Evolutionary conservation across 1,139 yeast genomes (phyloP).

Genomic region (Yamadazyma taylorii): DNA sequence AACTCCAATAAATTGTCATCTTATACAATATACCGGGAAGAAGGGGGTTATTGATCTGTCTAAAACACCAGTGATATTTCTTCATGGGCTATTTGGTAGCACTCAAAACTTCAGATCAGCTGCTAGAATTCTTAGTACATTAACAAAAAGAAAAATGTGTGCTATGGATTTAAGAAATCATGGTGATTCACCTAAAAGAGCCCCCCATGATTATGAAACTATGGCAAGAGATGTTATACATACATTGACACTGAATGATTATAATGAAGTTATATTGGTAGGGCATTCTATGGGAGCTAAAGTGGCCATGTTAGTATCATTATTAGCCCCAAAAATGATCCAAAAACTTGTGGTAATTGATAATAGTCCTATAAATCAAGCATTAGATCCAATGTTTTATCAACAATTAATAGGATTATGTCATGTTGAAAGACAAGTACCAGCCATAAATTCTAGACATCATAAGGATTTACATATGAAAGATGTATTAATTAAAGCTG

Average conservation of each 20-base stretch:
- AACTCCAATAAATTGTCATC: constrained; percentile 5
- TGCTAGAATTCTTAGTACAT: constrained; percentile 33
- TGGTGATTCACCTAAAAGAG: constrained; percentile 45
- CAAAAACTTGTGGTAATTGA: constrained; percentile 46
- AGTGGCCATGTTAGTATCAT: constrained; percentile 46
- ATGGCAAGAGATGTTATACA: constrained; percentile 45
- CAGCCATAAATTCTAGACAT: constrained; percentile 1
- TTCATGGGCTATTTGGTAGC: constrained; percentile 54
- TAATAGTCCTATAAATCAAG: constrained; percentile 41
- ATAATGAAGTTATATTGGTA: constrained; percentile 32
- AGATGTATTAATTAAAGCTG: constrained; percentile 9
- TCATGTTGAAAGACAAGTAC: constrained; percentile 23
- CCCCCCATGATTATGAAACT: constrained; percentile 43
- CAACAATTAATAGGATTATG: constrained; percentile 34
- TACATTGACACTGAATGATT: constrained; percentile 27
- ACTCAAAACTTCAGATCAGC: constrained; percentile 39
- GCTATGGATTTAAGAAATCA: constrained; percentile 56
- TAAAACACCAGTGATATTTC: constrained; percentile 35
- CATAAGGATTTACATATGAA: not conserved
- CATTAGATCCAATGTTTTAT: constrained; percentile 26
- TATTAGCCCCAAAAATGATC: constrained; percentile 38
- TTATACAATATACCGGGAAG: constrained; percentile 7
- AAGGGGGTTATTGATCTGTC: too few relatives aligned
- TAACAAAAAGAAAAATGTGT: constrained; percentile 31
- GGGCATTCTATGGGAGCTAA: constrained; percentile 61